These are phyloP conservation scores for Amesomyces nigricolor DNA, from an alignment of 2,329 filamentous ascomycete species.

Conservation along the genomic window DNA sequence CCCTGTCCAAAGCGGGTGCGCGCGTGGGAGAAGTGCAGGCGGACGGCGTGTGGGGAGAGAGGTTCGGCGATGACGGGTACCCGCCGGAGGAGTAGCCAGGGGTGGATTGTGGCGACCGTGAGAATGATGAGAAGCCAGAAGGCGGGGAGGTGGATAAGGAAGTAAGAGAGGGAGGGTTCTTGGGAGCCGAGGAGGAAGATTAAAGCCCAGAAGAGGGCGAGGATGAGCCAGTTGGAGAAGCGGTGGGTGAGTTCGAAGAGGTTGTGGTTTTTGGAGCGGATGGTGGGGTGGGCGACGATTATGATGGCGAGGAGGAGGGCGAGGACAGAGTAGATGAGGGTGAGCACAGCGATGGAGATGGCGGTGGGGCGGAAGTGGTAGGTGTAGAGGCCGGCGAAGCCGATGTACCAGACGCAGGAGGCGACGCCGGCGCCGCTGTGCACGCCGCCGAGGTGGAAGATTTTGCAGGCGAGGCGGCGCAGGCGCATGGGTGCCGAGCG, in stretches of 20 bases:
- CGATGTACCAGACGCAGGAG: slow-evolving; percentile 45
- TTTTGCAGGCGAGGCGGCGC: slow-evolving; percentile 43
- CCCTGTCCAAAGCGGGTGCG: slow-evolving; percentile 43
- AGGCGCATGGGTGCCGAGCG: slow-evolving; percentile 42
- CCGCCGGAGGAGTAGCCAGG: slow-evolving; percentile 57
- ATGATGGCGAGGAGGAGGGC: slow-evolving; percentile 57
- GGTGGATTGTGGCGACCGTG: slow-evolving; percentile 51
- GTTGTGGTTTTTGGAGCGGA: slow-evolving; percentile 61
- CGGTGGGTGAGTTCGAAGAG: slow-evolving; percentile 66
- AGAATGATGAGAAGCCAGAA: slow-evolving; percentile 55
- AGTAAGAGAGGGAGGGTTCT: slow-evolving; percentile 25
- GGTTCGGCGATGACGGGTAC: slow-evolving; percentile 50
- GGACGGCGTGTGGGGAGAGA: slow-evolving; percentile 57
- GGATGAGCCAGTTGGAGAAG: slow-evolving; percentile 64
- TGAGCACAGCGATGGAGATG: slow-evolving; percentile 33
- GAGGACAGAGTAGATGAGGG: slow-evolving; percentile 51
- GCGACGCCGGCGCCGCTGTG: slow-evolving; percentile 47
- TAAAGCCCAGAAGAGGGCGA: slow-evolving; percentile 36
- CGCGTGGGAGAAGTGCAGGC: slow-evolving; percentile 52
- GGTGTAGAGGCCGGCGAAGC: slow-evolving; percentile 37
- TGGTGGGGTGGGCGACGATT: slow-evolving; percentile 55
- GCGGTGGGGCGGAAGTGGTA: slow-evolving; percentile 30
- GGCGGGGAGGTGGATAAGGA: slow-evolving; percentile 37
- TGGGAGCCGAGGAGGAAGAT: slow-evolving; percentile 32
- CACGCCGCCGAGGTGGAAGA: slow-evolving; percentile 48